Conservation (phyloP, 2,329 filamentous ascomycete genomes). For the Fusarium anthophilum region DNA sequence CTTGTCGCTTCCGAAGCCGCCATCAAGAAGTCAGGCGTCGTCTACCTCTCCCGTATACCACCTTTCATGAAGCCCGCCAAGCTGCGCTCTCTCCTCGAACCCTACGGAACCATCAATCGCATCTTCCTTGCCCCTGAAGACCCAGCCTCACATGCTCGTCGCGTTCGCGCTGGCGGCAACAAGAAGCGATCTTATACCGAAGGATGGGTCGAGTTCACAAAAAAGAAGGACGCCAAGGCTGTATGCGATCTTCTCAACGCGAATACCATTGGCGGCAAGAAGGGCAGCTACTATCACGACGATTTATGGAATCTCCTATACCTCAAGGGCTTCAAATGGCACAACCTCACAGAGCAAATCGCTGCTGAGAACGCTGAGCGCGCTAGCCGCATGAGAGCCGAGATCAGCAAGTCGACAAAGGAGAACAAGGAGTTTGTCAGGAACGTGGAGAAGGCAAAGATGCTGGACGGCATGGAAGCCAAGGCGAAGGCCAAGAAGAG, state of each 20-base stretch:
- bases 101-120: slow-evolving; percentile 79
- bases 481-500: slow-evolving; percentile 57
- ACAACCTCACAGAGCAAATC: slow-evolving; percentile 78
- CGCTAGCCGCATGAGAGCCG: slow-evolving; percentile 77
- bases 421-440: slow-evolving; percentile 85
- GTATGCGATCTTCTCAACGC: slow-evolving; percentile 81
- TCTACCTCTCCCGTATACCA: slow-evolving; percentile 85
- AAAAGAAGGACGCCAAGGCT: slow-evolving; percentile 80
- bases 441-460: slow-evolving; percentile 83
- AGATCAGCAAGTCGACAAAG: slow-evolving; percentile 77
- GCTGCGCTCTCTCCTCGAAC: slow-evolving; percentile 76
- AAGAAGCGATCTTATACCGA: slow-evolving; percentile 85
- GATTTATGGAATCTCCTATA: slow-evolving; percentile 89
- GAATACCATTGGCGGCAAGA: slow-evolving; percentile 82
- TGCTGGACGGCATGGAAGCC: slow-evolving; percentile 77
- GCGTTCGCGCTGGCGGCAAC: slow-evolving; percentile 79
- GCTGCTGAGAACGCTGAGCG: slow-evolving; percentile 83
- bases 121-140: slow-evolving; percentile 85
- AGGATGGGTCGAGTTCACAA: slow-evolving; percentile 85
- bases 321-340: slow-evolving; percentile 86
- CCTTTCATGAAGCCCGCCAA: slow-evolving; percentile 90
- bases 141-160: slow-evolving; percentile 69
- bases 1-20: slow-evolving; percentile 71
- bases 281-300: slow-evolving; percentile 83
- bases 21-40: slow-evolving; percentile 78